Percentiles rank a stretch among this genome's conserved stretches.
These are phyloP conservation scores for Camelina sativa DNA, from an alignment of 345 rosid species.

Conservation along the genomic window DNA sequence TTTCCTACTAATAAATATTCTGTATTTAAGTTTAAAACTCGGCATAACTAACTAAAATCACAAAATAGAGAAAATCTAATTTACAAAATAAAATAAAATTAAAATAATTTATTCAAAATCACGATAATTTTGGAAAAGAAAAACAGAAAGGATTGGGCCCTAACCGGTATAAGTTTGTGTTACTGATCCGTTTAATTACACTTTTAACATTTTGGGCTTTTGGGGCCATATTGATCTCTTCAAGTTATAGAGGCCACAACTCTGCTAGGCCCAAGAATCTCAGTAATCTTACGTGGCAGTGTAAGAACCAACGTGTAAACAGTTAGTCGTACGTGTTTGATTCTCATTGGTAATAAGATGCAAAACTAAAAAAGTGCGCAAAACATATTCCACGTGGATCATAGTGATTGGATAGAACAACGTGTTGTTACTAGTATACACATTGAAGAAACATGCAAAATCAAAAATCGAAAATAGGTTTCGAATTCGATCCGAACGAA, in stretches of 20 bases:
- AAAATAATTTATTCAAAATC: too few relatives aligned
- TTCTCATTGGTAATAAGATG: not conserved
- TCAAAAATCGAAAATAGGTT: constrained; percentile 31
- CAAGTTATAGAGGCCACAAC: not conserved
- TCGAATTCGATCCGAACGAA: constrained; percentile 29
- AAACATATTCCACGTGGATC: constrained; percentile 50
- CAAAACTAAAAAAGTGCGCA: not conserved
- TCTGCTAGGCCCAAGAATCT: not conserved
- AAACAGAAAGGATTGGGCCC: too few relatives aligned
- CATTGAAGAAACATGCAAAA: constrained; percentile 22
- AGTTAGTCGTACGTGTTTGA: constrained; percentile 33
- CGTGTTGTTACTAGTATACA: constrained; percentile 55
- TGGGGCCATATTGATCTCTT: constrained; percentile 6
- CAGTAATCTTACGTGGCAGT: constrained; percentile 35
- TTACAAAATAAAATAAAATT: too few relatives aligned
- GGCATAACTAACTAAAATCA: too few relatives aligned
- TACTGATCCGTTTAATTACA: too few relatives aligned
- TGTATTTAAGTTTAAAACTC: not conserved
- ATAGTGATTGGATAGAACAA: constrained; percentile 46
- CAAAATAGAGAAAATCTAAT: too few relatives aligned
- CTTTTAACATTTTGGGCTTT: not conserved
- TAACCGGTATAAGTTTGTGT: too few relatives aligned
- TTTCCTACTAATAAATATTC: not conserved
- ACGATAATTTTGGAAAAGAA: too few relatives aligned
- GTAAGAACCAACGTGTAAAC: constrained; percentile 23